Evolutionary conservation across 352 stramenopile species (phyloP), one percentile per base, ranked within the genome.

Genomic region (Peronosclerospora sorghi): DNA sequence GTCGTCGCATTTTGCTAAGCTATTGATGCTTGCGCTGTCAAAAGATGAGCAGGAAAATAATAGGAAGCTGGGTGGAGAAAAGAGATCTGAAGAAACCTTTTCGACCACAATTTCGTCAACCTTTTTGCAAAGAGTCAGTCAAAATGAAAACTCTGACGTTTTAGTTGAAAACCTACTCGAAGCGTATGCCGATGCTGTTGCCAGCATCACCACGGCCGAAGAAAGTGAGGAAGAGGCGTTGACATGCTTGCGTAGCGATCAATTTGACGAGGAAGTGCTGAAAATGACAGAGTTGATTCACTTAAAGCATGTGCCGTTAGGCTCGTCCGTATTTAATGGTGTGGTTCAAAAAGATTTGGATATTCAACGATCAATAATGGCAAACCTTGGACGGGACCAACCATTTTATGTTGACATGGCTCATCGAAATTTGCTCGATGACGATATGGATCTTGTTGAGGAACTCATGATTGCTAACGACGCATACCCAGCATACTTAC

Each of bases 311-410:
- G 24, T 96, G 21, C 75, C 72, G 17, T 48, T 91, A 13, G 64
- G 74, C 17, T 89, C 59, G 6, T 74, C 75, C 24, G 53, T 88
- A 6, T 86, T 96, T 28, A 96, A 96, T 48, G 86, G 86, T 24
- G 66, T 95, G 24, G 32, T 96, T 3, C 65, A 73, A 24, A 72
- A 62, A 10, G 62, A 76, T 32, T 37, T 86, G 13, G 68, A 88
- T 23, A 37, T 94, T 24, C 70, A 93, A 56, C 59, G 55, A 24
- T 59, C 78, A 2, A 65, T 95, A 36, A 90, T 95, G 73, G 45
- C 42, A 5, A 64, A 84, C 39, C 68, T 95, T 19, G 73, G 74
- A 1, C 62, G 77, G 41, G 87, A 96, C 39, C 86, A 96, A 40
- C 56, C 51, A 4, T 38, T 86, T 4, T 92, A 81, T 27, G 70